phyloP scores from a whole-genome alignment of 75 land plant genomes.

The Larix kaempferi region DNA sequence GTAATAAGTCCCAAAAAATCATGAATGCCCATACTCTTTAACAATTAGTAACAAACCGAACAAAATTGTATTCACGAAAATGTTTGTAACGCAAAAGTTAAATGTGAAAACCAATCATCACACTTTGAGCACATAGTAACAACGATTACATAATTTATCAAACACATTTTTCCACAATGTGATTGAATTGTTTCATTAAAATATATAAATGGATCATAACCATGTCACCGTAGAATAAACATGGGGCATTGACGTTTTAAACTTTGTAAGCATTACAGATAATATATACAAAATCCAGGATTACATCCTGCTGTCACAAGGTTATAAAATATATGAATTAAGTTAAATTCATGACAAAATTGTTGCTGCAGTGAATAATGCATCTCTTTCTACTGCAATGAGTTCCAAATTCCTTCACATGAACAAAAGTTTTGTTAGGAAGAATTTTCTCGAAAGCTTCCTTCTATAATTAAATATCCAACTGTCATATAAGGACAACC shows the following conservation, averaged over 20 bases:
- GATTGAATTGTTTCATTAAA: background rate
- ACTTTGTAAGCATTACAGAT: background rate
- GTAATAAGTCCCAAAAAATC: too few relatives aligned
- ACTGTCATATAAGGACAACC: background rate
- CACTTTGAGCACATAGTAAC: background rate
- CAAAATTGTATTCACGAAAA: too few relatives aligned
- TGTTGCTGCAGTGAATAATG: constrained; percentile 11
- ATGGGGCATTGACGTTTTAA: background rate
- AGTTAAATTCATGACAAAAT: background rate
- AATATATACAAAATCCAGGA: background rate
- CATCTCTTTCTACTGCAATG: constrained; percentile 7
- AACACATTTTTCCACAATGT: background rate
- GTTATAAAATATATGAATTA: background rate
- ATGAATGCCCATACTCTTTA: too few relatives aligned
- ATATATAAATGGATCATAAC: background rate
- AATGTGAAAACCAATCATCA: background rate
- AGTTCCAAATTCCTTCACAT: constrained; percentile 3
- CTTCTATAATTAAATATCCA: background rate
- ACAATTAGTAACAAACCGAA: too few relatives aligned
- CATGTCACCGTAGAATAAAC: background rate
- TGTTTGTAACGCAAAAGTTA: too few relatives aligned
- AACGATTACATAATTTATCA: background rate
- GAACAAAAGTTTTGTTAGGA: background rate
- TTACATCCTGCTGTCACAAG: background rate
- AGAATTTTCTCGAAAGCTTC: background rate